Conservation (phyloP, 1,284 basidiomycete genomes). For the Pulveroboletus ridleyi region DNA sequence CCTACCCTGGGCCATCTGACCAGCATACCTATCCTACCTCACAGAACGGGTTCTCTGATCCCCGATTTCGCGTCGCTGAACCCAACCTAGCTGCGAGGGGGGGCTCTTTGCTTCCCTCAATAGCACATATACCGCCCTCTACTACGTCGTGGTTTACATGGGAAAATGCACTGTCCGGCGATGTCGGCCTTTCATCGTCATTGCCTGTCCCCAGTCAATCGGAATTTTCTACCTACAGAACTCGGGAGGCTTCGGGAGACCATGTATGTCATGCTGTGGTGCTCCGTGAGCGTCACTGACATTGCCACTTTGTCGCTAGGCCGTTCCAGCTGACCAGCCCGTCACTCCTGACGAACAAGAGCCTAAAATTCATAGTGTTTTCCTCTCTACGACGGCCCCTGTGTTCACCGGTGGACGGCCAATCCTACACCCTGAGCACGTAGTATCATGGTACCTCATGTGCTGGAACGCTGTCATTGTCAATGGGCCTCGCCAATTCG, state of each 20-base stretch:
- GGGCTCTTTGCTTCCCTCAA: neutral
- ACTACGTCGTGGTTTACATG: neutral
- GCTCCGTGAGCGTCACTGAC: neutral
- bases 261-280: constrained; percentile 13
- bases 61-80: neutral
- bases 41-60: neutral
- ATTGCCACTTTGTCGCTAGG: constrained; percentile 1
- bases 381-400: neutral
- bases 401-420: neutral
- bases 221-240: neutral
- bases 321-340: neutral
- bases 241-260: neutral
- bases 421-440: constrained; percentile 5
- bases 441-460: constrained; percentile 8
- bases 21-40: neutral
- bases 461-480: constrained; percentile 24
- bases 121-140: neutral
- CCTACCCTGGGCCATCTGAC: no score
- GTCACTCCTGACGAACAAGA: neutral
- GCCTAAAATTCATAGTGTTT: neutral
- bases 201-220: neutral
- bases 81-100: neutral
- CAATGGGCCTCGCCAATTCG: constrained; percentile 45
- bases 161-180: neutral
- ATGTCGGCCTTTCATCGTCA: neutral